phyloP scores from a whole-genome alignment of 2,329 filamentous ascomycete genomes.

The Fusarium citri region DNA sequence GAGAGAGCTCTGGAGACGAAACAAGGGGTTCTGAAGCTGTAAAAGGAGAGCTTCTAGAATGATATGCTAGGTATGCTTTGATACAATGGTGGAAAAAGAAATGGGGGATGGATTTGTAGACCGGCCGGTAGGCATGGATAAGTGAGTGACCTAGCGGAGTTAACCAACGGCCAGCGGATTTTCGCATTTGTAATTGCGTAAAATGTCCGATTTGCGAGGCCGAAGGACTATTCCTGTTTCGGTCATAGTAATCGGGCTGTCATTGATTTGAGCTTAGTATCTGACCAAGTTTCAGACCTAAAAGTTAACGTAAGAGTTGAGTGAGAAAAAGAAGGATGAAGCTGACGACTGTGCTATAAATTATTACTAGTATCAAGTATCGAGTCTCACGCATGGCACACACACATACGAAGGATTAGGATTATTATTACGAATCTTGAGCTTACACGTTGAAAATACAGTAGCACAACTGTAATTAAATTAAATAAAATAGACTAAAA shows the following conservation, averaged over 20 bases:
- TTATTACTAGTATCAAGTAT: neutral
- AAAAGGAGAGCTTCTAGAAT: slow-evolving; percentile 7
- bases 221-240: slow-evolving; percentile 26
- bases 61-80: neutral
- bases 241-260: slow-evolving; percentile 13
- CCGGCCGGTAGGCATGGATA: neutral
- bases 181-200: slow-evolving; percentile 40
- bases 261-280: slow-evolving; percentile 19
- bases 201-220: slow-evolving; percentile 41
- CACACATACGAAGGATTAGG: neutral
- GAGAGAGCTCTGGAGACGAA: neutral
- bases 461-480: slow-evolving; percentile 15
- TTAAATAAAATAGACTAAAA: neutral
- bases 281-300: slow-evolving; percentile 24
- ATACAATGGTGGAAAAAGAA: slow-evolving; percentile 16
- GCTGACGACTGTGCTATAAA: slow-evolving; percentile 15
- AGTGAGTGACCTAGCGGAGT: slow-evolving; percentile 32
- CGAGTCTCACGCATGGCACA: slow-evolving; percentile 12
- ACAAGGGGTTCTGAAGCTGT: slow-evolving; percentile 3
- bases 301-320: slow-evolving; percentile 12
- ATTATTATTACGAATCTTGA: slow-evolving; percentile 2
- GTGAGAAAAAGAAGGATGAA: slow-evolving; percentile 12
- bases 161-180: slow-evolving; percentile 37
- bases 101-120: slow-evolving; percentile 25
- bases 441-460: neutral